These are phyloP conservation scores for Yamagishiella unicocca DNA, from an alignment of 139 green algal genomes.

Conservation along the genomic window DNA sequence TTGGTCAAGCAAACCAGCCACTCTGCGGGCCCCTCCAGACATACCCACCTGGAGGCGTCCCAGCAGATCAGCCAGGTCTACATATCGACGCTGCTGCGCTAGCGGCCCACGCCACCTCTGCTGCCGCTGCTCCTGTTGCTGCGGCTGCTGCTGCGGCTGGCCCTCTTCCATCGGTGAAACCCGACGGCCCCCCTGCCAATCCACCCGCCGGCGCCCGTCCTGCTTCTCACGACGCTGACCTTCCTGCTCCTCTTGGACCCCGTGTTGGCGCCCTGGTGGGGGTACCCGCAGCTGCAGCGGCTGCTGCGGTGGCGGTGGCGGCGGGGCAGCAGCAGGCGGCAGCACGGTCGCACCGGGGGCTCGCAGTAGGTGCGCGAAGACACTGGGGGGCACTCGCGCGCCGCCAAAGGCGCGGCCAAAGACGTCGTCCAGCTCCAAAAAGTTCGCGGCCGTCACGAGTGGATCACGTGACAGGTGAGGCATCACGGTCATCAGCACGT, in stretches of 20 bases:
- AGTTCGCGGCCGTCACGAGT: background rate
- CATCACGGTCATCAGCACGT: conserved; percentile 8
- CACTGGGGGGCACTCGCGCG: conserved; percentile 38
- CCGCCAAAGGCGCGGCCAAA: conserved; percentile 20
- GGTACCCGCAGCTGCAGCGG: background rate
- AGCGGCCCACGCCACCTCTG: background rate
- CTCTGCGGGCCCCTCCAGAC: too few relatives aligned
- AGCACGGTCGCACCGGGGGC: conserved; percentile 1
- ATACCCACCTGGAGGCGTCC: background rate
- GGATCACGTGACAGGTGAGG: conserved; percentile 23
- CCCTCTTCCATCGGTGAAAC: background rate
- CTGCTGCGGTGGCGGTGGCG: background rate
- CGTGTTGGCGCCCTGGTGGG: too few relatives aligned
- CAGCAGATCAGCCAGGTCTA: background rate
- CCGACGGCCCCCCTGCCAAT: background rate
- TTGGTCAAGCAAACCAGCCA: too few relatives aligned
- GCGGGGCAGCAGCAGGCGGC: background rate
- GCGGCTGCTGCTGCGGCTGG: background rate
- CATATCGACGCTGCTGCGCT: background rate
- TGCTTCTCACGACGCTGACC: background rate
- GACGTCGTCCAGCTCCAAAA: conserved; percentile 4
- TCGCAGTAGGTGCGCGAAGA: conserved; percentile 23
- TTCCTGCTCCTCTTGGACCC: too few relatives aligned
- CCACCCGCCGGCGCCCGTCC: too few relatives aligned
- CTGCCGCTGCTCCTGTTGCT: background rate